Conservation (phyloP, 768 basidiomycete genomes). For the Steccherinum ochraceum region DNA sequence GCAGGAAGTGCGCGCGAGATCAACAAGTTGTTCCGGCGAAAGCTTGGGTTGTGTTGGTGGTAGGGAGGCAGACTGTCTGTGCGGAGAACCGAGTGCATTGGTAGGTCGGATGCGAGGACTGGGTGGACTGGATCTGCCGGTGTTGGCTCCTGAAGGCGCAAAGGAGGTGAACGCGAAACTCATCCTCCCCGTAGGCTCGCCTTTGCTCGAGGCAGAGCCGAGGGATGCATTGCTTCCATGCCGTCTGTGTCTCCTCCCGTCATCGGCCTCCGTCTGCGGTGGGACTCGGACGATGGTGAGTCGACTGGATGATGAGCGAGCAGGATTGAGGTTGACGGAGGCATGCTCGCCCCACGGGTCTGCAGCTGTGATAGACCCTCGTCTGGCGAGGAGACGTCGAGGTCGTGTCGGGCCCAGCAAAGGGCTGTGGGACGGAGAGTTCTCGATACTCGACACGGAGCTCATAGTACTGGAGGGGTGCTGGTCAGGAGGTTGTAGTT, state of each 20-base stretch:
- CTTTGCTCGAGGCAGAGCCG: conserved; percentile 20
- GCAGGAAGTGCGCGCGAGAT: conserved; percentile 61
- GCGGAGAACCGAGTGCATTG: conserved; percentile 44
- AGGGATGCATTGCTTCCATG: conserved; percentile 25
- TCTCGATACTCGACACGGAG: neutral
- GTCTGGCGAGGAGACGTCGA: conserved; percentile 44
- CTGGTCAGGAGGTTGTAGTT: no score
- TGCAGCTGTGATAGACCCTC: conserved; percentile 62
- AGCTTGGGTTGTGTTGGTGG: conserved; percentile 41
- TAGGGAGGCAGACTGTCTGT: conserved; percentile 35
- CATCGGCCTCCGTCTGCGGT: conserved; percentile 24
- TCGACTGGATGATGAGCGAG: conserved; percentile 51
- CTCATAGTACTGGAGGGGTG: neutral
- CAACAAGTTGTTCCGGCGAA: conserved; percentile 68
- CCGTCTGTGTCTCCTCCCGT: conserved; percentile 27
- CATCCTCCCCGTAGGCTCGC: conserved; percentile 30
- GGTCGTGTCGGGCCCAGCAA: conserved; percentile 14
- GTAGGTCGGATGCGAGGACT: conserved; percentile 27
- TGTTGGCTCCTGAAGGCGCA: conserved; percentile 23
- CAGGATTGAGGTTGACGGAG: conserved; percentile 43
- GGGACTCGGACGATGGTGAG: conserved; percentile 72
- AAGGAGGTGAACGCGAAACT: conserved; percentile 70
- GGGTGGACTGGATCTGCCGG: conserved; percentile 27
- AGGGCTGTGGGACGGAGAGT: conserved; percentile 12
- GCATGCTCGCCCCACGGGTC: conserved; percentile 63